These are phyloP conservation scores for Acmispon strigosus DNA, from an alignment of 306 rosid genomes.

Conservation along the genomic window DNA sequence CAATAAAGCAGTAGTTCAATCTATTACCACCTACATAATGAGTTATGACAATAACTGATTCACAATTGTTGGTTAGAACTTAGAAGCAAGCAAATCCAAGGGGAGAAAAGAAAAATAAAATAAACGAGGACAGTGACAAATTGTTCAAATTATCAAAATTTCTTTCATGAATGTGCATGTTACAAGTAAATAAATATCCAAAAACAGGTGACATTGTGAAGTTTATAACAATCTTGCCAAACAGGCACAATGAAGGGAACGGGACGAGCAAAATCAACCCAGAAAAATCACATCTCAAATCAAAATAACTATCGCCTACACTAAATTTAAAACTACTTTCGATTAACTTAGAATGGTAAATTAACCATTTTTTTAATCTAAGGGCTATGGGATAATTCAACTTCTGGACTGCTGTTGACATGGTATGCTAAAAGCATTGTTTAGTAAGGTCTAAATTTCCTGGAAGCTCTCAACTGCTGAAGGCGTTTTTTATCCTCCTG, in stretches of 20 bases:
- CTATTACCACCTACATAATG: too few species aligned
- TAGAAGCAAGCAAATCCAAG: too few species aligned
- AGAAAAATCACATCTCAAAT: too few species aligned
- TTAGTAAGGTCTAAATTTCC: conserved; percentile 87
- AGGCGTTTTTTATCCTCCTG: conserved; percentile 77
- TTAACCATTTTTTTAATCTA: background rate
- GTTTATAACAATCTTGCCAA: background rate
- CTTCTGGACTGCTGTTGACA: background rate
- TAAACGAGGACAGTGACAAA: too few species aligned
- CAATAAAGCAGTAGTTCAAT: too few species aligned
- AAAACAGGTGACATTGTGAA: background rate
- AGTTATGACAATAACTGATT: too few species aligned
- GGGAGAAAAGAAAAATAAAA: too few species aligned
- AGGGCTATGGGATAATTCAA: background rate
- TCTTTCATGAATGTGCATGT: background rate
- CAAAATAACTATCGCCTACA: background rate
- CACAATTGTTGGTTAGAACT: too few species aligned
- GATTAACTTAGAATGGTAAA: background rate
- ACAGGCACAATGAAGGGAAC: background rate
- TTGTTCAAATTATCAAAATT: too few species aligned
- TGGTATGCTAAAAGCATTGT: background rate
- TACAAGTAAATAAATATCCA: background rate
- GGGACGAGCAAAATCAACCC: background rate
- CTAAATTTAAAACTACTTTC: background rate
- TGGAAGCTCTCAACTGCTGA: conserved; percentile 77